Conservation (phyloP, 257 asterid species). For the Eucommia ulmoides region DNA sequence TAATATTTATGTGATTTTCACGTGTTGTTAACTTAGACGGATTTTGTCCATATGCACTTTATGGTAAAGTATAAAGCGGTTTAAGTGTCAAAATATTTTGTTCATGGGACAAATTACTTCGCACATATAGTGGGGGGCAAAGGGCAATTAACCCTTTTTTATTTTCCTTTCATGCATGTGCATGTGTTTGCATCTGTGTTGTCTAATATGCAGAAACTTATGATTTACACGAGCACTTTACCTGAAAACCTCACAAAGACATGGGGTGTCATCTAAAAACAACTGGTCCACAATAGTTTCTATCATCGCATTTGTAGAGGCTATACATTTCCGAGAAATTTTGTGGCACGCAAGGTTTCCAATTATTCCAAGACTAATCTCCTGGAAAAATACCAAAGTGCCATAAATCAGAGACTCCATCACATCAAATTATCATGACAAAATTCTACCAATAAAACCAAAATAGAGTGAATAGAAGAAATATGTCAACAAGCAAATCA, state of each 20-base stretch:
- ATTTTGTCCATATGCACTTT: too few relatives aligned
- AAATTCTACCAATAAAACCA: not conserved
- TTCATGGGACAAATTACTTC: too few relatives aligned
- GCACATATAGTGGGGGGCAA: too few relatives aligned
- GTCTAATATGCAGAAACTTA: too few relatives aligned
- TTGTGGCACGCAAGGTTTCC: conserved; percentile 97
- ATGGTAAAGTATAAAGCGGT: too few relatives aligned
- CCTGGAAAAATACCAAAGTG: conserved; percentile 39
- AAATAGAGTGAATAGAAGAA: conserved; percentile 2
- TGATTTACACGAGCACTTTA: too few relatives aligned
- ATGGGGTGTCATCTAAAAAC: conserved; percentile 59
- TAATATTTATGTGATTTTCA: too few relatives aligned
- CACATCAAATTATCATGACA: conserved; percentile 7
- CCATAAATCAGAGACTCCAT: conserved; percentile 1
- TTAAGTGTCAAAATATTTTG: too few relatives aligned
- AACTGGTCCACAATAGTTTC: conserved; percentile 55
- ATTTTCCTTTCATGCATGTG: too few relatives aligned
- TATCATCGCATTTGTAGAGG: conserved; percentile 50
- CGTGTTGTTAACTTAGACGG: too few relatives aligned
- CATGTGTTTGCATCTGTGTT: too few relatives aligned
- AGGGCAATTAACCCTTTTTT: too few relatives aligned
- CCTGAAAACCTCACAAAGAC: conserved; percentile 91
- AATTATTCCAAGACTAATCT: conserved; percentile 81
- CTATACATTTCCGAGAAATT: conserved; percentile 34
- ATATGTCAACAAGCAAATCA: conserved; percentile 1